These are phyloP conservation scores for Apiotrichum sp. DNA, from an alignment of 1,284 basidiomycete species.

Conservation along the genomic window DNA sequence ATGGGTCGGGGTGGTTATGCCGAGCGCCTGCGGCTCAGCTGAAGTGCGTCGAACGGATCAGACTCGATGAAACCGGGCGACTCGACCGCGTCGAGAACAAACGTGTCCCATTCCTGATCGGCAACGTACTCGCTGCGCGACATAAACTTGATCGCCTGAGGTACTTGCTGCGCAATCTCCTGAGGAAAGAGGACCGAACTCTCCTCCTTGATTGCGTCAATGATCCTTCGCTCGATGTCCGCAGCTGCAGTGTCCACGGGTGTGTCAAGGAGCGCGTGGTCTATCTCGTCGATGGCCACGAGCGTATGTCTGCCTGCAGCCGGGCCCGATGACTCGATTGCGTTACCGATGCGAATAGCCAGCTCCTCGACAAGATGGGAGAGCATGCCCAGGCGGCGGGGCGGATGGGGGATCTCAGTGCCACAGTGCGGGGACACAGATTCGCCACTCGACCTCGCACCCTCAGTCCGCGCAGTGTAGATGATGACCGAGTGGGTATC, in stretches of 20 bases:
- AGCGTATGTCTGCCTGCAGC: background rate
- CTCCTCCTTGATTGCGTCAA: conserved; percentile 1
- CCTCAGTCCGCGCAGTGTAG: background rate
- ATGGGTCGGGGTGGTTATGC: too few relatives aligned
- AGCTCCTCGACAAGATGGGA: conserved; percentile 7
- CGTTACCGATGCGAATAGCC: background rate
- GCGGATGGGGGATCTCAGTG: background rate
- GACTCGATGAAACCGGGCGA: too few relatives aligned
- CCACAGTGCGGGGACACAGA: too few relatives aligned
- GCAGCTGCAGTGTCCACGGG: background rate
- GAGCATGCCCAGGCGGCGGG: conserved; percentile 4
- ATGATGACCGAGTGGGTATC: conserved; percentile 1
- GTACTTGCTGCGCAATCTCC: background rate
- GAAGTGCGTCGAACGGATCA: too few relatives aligned
- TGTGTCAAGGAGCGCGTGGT: conserved; percentile 2
- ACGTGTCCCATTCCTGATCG: background rate
- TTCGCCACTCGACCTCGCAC: too few relatives aligned
- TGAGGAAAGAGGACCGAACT: conserved; percentile 1
- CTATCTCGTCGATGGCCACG: conserved; percentile 5
- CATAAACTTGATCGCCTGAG: background rate
- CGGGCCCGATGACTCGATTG: background rate
- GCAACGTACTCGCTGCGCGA: conserved; percentile 1
- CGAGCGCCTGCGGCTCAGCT: too few relatives aligned
- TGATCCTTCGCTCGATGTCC: background rate
- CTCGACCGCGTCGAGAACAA: background rate